phyloP scores from a whole-genome alignment of 306 rosid species.

The Lagenaria siceraria region DNA sequence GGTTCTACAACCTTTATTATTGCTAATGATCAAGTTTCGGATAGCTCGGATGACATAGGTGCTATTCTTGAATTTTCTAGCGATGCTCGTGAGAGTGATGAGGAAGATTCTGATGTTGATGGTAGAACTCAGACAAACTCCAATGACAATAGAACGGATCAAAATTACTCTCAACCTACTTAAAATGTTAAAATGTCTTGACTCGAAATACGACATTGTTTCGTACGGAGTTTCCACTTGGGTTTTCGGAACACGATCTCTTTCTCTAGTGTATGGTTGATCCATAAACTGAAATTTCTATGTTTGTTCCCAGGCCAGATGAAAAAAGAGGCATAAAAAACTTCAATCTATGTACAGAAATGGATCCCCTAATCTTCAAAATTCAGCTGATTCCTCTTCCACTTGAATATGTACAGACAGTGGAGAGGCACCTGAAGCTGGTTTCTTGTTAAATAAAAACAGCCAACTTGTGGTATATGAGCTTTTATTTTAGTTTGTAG shows the following conservation, averaged over 20 bases:
- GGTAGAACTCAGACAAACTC: slow-evolving; percentile 1
- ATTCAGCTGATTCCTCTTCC: background rate
- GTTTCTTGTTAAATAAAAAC: background rate
- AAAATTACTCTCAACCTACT: slow-evolving; percentile 24
- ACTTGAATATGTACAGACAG: background rate
- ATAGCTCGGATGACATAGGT: slow-evolving; percentile 18
- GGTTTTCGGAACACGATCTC: background rate
- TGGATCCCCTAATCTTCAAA: background rate
- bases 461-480: background rate
- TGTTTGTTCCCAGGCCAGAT: background rate
- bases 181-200: slow-evolving; percentile 8
- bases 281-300: background rate
- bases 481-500: background rate
- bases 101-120: background rate
- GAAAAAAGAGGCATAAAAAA: background rate
- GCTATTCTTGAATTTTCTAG: slow-evolving; percentile 9
- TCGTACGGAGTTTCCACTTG: background rate
- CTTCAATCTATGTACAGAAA: background rate
- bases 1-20: slow-evolving; percentile 13
- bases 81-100: slow-evolving; percentile 15
- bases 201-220: background rate
- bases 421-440: background rate
- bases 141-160: background rate
- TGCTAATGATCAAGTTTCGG: slow-evolving; percentile 14
- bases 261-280: background rate